Base-by-base conservation (phyloP, 2,329 filamentous ascomycete species). In the Alternaria hordeiaustralica region DNA sequence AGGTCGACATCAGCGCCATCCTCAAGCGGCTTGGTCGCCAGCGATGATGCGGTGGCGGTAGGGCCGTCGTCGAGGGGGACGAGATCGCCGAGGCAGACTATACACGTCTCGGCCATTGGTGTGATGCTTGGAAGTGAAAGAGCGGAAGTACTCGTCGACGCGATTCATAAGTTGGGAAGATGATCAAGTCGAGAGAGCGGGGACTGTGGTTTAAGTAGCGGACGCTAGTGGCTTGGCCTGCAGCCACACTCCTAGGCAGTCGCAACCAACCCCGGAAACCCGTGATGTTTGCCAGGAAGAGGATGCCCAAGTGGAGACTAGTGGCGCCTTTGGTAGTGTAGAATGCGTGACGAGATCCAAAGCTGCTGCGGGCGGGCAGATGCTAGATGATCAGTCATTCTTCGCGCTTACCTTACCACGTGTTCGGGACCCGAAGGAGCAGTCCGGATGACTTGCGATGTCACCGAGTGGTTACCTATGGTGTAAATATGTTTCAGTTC, bases 61-160 rank as follows among this genome's bases (percentile, higher is more conserved):
- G 63, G 62, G 65, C 69, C 83, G 81, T 83, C 84, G 81, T 83
- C 82, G 79, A 82, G 84, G 82, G 83, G 85, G 81, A 85, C 86
- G 82, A 91, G 87, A 83, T 90, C 88, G 84, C 88, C 88, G 83
- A 91, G 84, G 83, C 89, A 91, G 79, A 91, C 89, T 82, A 91
- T 91, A 82, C 89, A 91, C 74, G 87, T 88, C 79, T 90, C 88
- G 81, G 87, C 87, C 88, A 89, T 90, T 75, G 57, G 61, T 67
- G 61, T 65, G 66, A 61, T 71, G 55, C 57, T 66, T 66, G 45
- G 61, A 66, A 18, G 66, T 67, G 54, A 67, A 72, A 55, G 63
- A 65, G 64, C 64, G 68, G 62, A 61, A 65, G 69, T 55, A 55
- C 53, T 65, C 63, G 67, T 72, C 67, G 70, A 67, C 68, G 73